phyloP scores from a whole-genome alignment of 257 asterid genomes.

The Ilex aquifolium region DNA sequence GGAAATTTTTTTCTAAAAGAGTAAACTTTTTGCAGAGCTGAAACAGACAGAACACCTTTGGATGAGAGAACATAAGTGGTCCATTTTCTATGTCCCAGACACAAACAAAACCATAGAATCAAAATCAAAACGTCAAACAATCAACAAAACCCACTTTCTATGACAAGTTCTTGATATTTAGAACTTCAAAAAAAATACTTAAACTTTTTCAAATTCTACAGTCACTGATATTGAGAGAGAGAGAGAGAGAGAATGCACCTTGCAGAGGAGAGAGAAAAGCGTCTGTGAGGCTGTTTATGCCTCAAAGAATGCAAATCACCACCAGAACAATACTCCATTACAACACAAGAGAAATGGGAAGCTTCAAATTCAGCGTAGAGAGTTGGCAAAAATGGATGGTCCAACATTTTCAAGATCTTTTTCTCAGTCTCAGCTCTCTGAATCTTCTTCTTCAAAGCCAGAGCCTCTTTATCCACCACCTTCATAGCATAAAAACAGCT shows the following conservation, averaged over 20 bases:
- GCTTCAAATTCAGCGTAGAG: slow-evolving; percentile 75
- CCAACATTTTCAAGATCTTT: slow-evolving; percentile 58
- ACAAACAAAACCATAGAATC: slow-evolving; percentile 16
- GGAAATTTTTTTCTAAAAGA: background rate
- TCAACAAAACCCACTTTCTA: slow-evolving; percentile 16
- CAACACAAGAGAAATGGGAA: slow-evolving; percentile 69
- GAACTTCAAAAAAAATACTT: background rate
- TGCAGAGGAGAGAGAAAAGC: slow-evolving; percentile 62
- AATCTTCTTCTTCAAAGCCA: slow-evolving; percentile 67
- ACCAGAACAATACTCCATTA: slow-evolving; percentile 77
- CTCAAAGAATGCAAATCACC: slow-evolving; percentile 86
- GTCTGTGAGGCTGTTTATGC: slow-evolving; percentile 63
- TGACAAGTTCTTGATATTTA: slow-evolving; percentile 16
- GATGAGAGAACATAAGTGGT: slow-evolving; percentile 8
- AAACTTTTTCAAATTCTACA: background rate
- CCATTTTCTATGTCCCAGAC: slow-evolving; percentile 13
- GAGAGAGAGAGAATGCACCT: slow-evolving; percentile 32
- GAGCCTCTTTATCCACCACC: slow-evolving; percentile 67
- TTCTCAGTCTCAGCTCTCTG: slow-evolving; percentile 82
- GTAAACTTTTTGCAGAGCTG: slow-evolving; percentile 9
- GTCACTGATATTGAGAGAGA: background rate
- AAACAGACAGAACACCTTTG: slow-evolving; percentile 19
- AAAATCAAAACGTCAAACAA: slow-evolving; percentile 4
- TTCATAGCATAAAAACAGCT: slow-evolving; percentile 71
- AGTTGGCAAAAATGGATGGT: slow-evolving; percentile 81